These are phyloP conservation scores for Globisporangium heterothallicum DNA, from an alignment of 352 stramenopile genomes.

Conservation along the genomic window DNA sequence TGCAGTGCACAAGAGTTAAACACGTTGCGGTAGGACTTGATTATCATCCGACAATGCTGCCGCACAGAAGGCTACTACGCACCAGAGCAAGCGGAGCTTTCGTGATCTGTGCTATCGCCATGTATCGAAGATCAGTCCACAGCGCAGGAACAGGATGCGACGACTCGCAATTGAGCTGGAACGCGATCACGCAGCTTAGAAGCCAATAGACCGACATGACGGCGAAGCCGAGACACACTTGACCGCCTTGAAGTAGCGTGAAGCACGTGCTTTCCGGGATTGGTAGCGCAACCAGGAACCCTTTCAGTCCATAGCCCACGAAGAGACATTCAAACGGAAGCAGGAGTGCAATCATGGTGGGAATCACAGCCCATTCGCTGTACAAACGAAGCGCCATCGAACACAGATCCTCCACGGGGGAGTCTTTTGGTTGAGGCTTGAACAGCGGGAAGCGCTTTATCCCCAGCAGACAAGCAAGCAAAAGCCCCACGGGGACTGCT, in stretches of 20 bases:
- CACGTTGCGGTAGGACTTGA: neutral
- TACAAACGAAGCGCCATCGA: conserved; percentile 45
- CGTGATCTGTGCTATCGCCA: conserved; percentile 23
- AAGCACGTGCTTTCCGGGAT: conserved; percentile 30
- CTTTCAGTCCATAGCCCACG: conserved; percentile 29
- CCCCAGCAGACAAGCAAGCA: conserved; percentile 28
- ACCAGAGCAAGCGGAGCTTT: conserved; percentile 51
- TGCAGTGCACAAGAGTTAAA: too few species aligned
- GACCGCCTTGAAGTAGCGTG: conserved; percentile 23
- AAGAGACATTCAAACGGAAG: conserved; percentile 50
- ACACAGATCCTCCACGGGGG: conserved; percentile 43
- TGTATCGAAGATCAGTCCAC: conserved; percentile 59
- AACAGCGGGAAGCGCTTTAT: conserved; percentile 55
- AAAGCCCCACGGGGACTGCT: conserved; percentile 30
- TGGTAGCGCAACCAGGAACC: conserved; percentile 17
- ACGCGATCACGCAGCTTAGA: conserved; percentile 22
- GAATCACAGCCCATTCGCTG: conserved; percentile 44
- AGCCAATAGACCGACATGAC: conserved; percentile 27
- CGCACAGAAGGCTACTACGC: neutral
- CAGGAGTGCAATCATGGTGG: conserved; percentile 43
- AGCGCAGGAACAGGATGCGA: conserved; percentile 41
- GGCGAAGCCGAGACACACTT: conserved; percentile 21
- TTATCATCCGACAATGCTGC: neutral
- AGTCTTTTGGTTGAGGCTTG: conserved; percentile 44
- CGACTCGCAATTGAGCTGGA: conserved; percentile 62